Evolutionary conservation across 139 green algal species (phyloP).

Genomic region (Deuterostichococcus epilithicus): DNA sequence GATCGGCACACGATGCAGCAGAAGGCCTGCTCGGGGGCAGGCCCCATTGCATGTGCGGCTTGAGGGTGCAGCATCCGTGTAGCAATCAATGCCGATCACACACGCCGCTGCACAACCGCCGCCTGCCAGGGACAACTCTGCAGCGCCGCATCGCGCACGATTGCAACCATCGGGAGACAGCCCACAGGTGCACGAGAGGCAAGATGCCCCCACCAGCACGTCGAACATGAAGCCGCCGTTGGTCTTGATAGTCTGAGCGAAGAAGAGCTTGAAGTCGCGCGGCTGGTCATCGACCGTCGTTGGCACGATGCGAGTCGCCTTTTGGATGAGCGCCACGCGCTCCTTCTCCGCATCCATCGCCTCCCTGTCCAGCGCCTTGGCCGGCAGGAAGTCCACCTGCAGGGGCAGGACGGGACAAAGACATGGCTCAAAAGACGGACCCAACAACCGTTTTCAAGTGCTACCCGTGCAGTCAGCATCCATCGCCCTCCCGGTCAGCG

Average conservation of each 20-base stretch:
- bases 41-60: no score
- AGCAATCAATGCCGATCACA: no score
- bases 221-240: conserved; percentile 83
- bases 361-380: conserved; percentile 34
- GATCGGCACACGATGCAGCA: no score
- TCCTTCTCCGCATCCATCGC: conserved; percentile 36
- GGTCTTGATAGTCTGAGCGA: conserved; percentile 46
- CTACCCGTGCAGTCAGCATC: not conserved
- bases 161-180: no score
- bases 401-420: no score
- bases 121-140: no score
- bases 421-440: no score
- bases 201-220: conserved; percentile 34
- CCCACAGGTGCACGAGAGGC: conserved; percentile 8
- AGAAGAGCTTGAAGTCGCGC: conserved; percentile 19
- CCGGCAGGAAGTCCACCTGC: conserved; percentile 76
- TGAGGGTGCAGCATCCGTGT: no score
- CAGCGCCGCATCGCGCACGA: no score
- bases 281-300: conserved; percentile 16
- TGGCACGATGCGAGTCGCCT: conserved; percentile 9
- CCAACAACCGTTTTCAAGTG: not conserved
- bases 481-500: no score
- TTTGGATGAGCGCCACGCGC: conserved; percentile 20
- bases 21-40: no score
- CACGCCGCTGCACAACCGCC: no score